These are phyloP conservation scores for Hondaea fermentalgiana DNA, from an alignment of 108 stramenopile genomes.

Conservation along the genomic window DNA sequence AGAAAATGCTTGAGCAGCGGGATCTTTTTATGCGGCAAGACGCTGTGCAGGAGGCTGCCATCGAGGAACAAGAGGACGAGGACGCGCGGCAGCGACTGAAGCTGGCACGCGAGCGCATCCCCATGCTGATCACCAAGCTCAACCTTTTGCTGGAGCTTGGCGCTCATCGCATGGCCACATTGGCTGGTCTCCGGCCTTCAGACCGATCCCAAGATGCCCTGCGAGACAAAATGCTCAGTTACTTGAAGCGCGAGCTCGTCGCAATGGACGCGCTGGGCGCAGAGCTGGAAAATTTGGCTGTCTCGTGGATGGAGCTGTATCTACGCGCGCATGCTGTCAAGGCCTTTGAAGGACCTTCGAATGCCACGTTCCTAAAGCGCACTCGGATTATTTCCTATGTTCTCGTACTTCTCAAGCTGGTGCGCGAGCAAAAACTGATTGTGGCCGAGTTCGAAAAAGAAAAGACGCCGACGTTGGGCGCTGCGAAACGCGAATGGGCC, in stretches of 20 bases:
- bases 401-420: neutral
- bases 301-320: neutral
- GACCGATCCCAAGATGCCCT: neutral
- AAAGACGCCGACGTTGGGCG: no score
- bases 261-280: neutral
- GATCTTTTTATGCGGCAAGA: neutral
- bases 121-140: neutral
- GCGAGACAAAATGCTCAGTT: neutral
- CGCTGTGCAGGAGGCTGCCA: neutral
- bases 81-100: neutral
- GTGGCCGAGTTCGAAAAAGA: neutral
- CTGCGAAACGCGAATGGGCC: neutral
- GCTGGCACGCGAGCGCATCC: neutral
- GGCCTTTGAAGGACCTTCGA: neutral
- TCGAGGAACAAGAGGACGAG: neutral
- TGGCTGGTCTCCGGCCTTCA: neutral
- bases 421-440: neutral
- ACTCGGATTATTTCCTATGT: neutral
- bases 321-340: neutral
- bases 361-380: neutral
- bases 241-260: neutral
- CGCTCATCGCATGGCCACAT: neutral
- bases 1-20: neutral
- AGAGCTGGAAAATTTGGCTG: neutral
- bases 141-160: neutral